Percentiles rank a stretch among this genome's conserved stretches.
Evolutionary conservation across 1,284 basidiomycete genomes (phyloP).

Genomic region (Hymenochaete sp.): DNA sequence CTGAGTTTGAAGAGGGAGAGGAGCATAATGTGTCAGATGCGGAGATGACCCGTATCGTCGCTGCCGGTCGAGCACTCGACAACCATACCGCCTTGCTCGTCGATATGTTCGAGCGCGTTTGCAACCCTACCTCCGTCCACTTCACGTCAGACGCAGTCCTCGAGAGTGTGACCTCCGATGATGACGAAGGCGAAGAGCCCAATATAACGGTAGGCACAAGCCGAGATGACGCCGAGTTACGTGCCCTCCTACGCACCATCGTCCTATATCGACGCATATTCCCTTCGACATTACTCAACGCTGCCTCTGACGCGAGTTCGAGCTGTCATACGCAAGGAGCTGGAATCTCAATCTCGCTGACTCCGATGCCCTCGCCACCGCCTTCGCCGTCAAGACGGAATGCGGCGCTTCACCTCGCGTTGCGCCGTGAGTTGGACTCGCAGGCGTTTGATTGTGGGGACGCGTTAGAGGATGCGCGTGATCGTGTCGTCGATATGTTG

Average conservation of each 20-base stretch:
- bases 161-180: background rate
- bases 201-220: no score
- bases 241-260: conserved; percentile 43
- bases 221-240: conserved; percentile 25
- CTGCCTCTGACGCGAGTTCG: background rate
- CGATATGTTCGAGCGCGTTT: conserved; percentile 44
- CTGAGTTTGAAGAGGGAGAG: conserved; percentile 21
- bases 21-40: conserved; percentile 28
- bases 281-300: conserved; percentile 30
- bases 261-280: conserved; percentile 53
- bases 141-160: background rate
- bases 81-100: conserved; percentile 46
- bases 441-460: conserved; percentile 44
- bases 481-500: conserved; percentile 47
- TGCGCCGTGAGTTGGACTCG: conserved; percentile 47
- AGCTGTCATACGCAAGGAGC: background rate
- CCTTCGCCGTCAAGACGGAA: conserved; percentile 43
- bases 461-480: conserved; percentile 55
- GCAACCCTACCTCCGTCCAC: conserved; percentile 20
- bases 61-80: conserved; percentile 52
- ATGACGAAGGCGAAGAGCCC: conserved; percentile 17
- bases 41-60: conserved; percentile 39
- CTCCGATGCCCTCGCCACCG: conserved; percentile 48
- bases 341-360: conserved; percentile 28
- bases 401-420: conserved; percentile 30